Evolutionary conservation across 345 rosid species (phyloP), one percentile per base, ranked within the genome.

Genomic region (Lepidium didymum): DNA sequence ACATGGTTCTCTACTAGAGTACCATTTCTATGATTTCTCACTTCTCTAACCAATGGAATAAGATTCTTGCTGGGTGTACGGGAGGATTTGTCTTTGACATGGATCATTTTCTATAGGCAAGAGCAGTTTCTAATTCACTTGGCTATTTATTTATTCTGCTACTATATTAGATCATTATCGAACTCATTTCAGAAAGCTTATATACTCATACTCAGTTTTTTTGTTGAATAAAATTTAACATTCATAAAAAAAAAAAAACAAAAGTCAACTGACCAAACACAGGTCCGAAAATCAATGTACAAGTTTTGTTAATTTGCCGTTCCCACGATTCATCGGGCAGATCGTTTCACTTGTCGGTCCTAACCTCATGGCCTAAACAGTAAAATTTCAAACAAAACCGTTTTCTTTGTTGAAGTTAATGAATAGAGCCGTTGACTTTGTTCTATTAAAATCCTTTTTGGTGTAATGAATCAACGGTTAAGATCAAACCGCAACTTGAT

Each of bases 391-490:
- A 56, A 58, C 42, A 58, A 49, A 64, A 57, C 49, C 67, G 72
- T 34, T 64, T 72, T 64, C 23, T 72, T 56, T n/a, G 70, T 72
- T 64, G 52, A 62, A 42, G 52, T 70, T 41, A 33, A 36, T 12
- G 60, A 29, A 58, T 23, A 23, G 6, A 58, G 42, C 64, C 78
- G 69, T 74, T 74, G 78, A 74, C 73, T 43, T 67, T 18, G 33
- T 29, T 64, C 45, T 12, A 18, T 18, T 36, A 43, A 14, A 31
- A 46, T 49, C 53, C 40, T n/a, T 52, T 23, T 52, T 38, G 45
- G 52, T 19, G 47, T n/a, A 67, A 67, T 13, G 23, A 74, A 74
- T 67, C 50, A 59, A 73, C 72, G 68, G 62, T 46, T 62, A 12
- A 11, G 47, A 73, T 73, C 68, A 42, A 61, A 74, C 46, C 13